These are phyloP conservation scores for Blepharisma undulans DNA, from an alignment of 169 alveolate genomes.

Conservation along the genomic window DNA sequence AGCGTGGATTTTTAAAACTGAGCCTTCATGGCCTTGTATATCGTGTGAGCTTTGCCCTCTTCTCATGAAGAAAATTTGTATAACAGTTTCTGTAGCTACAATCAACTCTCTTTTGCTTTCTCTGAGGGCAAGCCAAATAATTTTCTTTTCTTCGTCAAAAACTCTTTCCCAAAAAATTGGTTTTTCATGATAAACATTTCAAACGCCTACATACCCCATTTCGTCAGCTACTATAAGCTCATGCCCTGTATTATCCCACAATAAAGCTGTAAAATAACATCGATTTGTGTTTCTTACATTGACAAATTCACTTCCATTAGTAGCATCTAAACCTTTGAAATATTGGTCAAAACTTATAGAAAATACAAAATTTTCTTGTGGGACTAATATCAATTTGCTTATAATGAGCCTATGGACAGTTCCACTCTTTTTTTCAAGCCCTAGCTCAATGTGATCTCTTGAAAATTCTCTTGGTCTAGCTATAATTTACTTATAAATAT, in stretches of 20 bases:
- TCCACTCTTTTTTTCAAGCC: constrained; percentile 49
- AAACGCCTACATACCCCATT: constrained; percentile 59
- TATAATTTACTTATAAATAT: constrained; percentile 35
- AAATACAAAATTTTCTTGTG: constrained; percentile 62
- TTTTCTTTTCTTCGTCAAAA: constrained; percentile 51
- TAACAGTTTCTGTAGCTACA: constrained; percentile 52
- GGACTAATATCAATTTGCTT: constrained; percentile 51
- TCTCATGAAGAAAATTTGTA: constrained; percentile 47
- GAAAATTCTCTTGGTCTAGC: constrained; percentile 46
- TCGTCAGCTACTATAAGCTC: constrained; percentile 64
- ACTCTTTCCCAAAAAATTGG: constrained; percentile 55
- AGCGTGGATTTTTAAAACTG: constrained; percentile 57
- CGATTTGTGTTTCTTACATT: constrained; percentile 57
- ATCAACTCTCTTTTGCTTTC: constrained; percentile 45
- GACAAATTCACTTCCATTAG: constrained; percentile 60
- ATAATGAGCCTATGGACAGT: constrained; percentile 61
- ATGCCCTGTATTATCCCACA: constrained; percentile 54
- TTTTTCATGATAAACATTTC: constrained; percentile 67
- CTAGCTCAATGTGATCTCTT: constrained; percentile 50
- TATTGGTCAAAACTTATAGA: constrained; percentile 65
- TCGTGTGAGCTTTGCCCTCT: constrained; percentile 64
- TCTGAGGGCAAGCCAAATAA: constrained; percentile 24
- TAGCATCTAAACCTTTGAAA: constrained; percentile 64
- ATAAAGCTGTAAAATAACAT: constrained; percentile 51
- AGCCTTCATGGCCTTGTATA: constrained; percentile 67